Evolutionary conservation across 768 basidiomycete genomes (phyloP), one percentile per base, ranked within the genome.

Genomic region (Chalciporus chontae): DNA sequence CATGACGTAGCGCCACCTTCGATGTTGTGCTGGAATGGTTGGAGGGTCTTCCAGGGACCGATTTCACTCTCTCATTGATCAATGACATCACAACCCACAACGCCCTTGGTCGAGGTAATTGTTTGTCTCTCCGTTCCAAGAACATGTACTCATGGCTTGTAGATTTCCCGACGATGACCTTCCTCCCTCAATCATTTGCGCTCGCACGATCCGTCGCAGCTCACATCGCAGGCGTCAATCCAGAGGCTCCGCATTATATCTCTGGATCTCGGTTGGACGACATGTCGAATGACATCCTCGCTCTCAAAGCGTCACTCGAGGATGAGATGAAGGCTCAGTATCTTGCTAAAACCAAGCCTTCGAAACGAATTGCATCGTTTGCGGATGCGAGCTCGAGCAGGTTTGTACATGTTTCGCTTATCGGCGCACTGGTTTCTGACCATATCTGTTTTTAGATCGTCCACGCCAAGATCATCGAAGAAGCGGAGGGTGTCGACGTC

Each of bases 181-280:
- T 83, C 55, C 55, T 81, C 17, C 74, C 77, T 23, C 77, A 79
- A 37, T 59, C 81, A 4, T 73, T 73, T 50, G 68, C 70, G 26
- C 65, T 81, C 23, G 69, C 65, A 9, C 67, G 70, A 53, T 64
- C 65, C 17, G 64, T 71, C 17, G 55, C 61, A 10, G 63, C 65
- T 41, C 53, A 54, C 18, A 8, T 44, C 11, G 42, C 58, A n/a
- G 40, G 51, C 10, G 41, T 55, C 8, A 27, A 54, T 27, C 47
- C 54, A 5, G 54, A 51, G 4, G 47, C n/a, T 18, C 4, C 32
- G 5, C 34, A 41, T 8, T 48, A 48, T 47, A 37, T 65, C n/a
- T 55, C 55, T 21, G 58, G 60, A 40, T 45, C 52, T 18, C 45
- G 43, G 26, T 17, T 66, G 36, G 57, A 64, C 21, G 57, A 69